These are phyloP conservation scores for Lotus japonicus DNA, from an alignment of 306 rosid species.

Conservation along the genomic window DNA sequence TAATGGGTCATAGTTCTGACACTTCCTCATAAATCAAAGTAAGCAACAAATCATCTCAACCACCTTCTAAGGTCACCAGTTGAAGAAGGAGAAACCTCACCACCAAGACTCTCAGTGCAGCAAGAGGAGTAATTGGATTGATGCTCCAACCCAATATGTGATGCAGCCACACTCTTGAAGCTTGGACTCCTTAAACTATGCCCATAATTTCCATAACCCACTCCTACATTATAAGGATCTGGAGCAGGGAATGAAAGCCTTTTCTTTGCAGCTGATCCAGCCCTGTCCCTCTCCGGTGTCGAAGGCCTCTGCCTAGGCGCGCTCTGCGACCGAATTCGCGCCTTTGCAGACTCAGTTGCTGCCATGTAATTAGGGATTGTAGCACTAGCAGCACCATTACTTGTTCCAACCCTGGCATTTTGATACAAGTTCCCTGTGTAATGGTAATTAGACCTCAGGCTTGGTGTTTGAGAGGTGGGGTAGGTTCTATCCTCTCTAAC, in stretches of 20 bases:
- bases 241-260: slow-evolving; percentile 86
- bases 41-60: slow-evolving; percentile 55
- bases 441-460: slow-evolving; percentile 73
- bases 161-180: slow-evolving; percentile 67
- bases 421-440: slow-evolving; percentile 49
- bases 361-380: slow-evolving; percentile 96
- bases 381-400: slow-evolving; percentile 14
- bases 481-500: slow-evolving; percentile 60
- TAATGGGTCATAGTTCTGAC: slow-evolving; percentile 8
- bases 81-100: slow-evolving; percentile 88
- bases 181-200: slow-evolving; percentile 85
- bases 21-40: not conserved
- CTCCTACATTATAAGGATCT: slow-evolving; percentile 50
- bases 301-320: slow-evolving; percentile 90
- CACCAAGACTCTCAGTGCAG: slow-evolving; percentile 80
- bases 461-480: slow-evolving; percentile 75
- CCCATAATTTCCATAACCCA: slow-evolving; percentile 51
- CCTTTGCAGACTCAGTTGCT: slow-evolving; percentile 93
- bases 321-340: slow-evolving; percentile 81
- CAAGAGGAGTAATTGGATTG: slow-evolving; percentile 93
- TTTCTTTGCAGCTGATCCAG: slow-evolving; percentile 78
- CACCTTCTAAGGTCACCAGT: slow-evolving; percentile 81
- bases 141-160: slow-evolving; percentile 65
- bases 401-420: slow-evolving; percentile 42
- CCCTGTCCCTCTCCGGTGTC: slow-evolving; percentile 83